Conservation (phyloP, 2,329 filamentous ascomycete genomes). For the Penicillium oxalicum region DNA sequence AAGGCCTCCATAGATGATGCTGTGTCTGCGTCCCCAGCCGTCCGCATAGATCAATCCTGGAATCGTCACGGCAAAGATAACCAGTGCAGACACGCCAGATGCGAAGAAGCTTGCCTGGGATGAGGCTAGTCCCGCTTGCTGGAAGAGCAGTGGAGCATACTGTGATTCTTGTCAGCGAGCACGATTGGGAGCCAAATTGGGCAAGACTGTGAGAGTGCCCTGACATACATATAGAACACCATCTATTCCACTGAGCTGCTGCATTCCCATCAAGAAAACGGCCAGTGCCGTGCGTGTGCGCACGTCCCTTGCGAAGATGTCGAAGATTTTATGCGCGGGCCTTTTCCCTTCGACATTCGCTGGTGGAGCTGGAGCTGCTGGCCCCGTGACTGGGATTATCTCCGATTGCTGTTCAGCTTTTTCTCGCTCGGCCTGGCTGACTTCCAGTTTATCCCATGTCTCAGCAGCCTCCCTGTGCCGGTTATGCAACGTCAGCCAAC, state of each 20-base stretch:
- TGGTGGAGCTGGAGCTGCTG: neutral
- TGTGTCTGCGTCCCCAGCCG: conserved; percentile 52
- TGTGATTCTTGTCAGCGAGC: conserved; percentile 17
- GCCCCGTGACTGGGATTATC: conserved; percentile 8
- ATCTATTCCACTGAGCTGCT: conserved; percentile 58
- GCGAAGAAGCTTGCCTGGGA: conserved; percentile 54
- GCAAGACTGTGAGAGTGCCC: neutral
- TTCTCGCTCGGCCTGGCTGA: conserved; percentile 44
- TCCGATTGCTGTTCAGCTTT: conserved; percentile 39
- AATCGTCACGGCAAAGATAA: conserved; percentile 54
- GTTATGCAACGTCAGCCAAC: conserved; percentile 52
- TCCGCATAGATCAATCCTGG: conserved; percentile 54
- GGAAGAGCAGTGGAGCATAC: conserved; percentile 58
- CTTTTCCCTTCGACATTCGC: conserved; percentile 2
- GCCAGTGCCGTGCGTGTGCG: conserved; percentile 47
- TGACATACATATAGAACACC: conserved; percentile 53
- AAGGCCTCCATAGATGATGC: conserved; percentile 50
- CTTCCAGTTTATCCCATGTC: conserved; percentile 40
- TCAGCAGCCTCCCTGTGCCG: conserved; percentile 42
- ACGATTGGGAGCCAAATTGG: neutral
- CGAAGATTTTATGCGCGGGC: conserved; percentile 21
- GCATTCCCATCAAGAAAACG: conserved; percentile 54
- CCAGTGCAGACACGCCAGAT: conserved; percentile 54
- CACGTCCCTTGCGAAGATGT: conserved; percentile 38
- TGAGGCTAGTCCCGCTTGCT: conserved; percentile 53